Percentiles rank a stretch among this genome's conserved stretches.
Conservation (phyloP, 192 early-diverging fungal species). For the Backusella sp. region DNA sequence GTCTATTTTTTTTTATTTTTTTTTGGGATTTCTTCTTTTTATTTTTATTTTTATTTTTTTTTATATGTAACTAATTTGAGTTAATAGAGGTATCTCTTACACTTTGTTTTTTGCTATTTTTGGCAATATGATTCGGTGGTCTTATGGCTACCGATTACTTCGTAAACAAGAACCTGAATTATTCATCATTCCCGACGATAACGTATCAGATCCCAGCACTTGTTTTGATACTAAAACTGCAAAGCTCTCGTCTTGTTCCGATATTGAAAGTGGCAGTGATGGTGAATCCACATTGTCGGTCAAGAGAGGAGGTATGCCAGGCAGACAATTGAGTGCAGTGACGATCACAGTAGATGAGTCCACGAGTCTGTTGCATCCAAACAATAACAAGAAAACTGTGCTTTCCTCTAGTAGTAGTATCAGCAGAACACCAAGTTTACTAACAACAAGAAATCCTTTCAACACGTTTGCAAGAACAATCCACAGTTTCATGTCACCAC, state of each 20-base stretch:
- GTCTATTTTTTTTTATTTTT: too few relatives aligned
- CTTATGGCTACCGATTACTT: slow-evolving; percentile 69
- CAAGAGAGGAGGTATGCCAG: neutral
- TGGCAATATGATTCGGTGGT: slow-evolving; percentile 81
- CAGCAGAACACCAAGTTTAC: neutral
- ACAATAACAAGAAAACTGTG: neutral
- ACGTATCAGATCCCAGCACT: neutral
- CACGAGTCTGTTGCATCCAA: slow-evolving; percentile 2
- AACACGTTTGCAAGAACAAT: neutral
- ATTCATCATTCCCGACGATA: neutral
- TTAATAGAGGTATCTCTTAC: slow-evolving; percentile 68
- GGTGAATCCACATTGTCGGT: neutral
- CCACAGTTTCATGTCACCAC: slow-evolving; percentile 58
- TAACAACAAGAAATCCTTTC: neutral
- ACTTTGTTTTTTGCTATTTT: slow-evolving; percentile 79
- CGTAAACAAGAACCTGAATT: slow-evolving; percentile 20
- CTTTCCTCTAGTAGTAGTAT: neutral
- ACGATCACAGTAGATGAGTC: slow-evolving; percentile 12
- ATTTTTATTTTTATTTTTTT: too few relatives aligned
- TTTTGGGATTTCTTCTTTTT: neutral
- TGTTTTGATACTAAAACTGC: neutral
- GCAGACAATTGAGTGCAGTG: slow-evolving; percentile 12
- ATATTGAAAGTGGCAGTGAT: neutral
- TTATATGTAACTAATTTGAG: neutral
- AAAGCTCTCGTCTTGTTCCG: neutral